Percentiles rank a stretch among this genome's conserved stretches.
These are phyloP conservation scores for Sphaerulina populicola DNA, from an alignment of 2,329 filamentous ascomycete genomes.

Conservation along the genomic window DNA sequence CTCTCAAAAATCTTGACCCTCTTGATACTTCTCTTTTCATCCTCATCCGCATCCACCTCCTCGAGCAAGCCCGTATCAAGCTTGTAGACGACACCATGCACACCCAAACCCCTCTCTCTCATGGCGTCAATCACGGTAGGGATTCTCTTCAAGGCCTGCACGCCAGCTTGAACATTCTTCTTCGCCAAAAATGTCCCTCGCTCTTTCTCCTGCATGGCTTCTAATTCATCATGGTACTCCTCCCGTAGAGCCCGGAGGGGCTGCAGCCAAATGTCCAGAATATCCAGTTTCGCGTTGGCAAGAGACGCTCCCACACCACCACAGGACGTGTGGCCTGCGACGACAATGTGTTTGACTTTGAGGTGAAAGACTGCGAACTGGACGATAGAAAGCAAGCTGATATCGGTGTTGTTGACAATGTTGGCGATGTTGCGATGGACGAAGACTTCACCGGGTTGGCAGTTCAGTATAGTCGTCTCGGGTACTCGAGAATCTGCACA, in stretches of 20 bases:
- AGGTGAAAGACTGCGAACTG: conserved; percentile 69
- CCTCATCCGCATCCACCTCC: conserved; percentile 37
- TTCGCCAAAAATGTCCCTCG: conserved; percentile 59
- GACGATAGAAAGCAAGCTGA: conserved; percentile 66
- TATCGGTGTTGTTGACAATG: conserved; percentile 64
- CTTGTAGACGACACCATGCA: conserved; percentile 74
- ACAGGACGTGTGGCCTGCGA: conserved; percentile 55
- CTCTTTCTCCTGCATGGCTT: conserved; percentile 41
- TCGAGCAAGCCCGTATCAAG: conserved; percentile 49
- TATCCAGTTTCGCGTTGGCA: conserved; percentile 50
- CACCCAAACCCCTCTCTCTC: conserved; percentile 58
- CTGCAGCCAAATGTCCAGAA: conserved; percentile 54
- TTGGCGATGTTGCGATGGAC: conserved; percentile 89
- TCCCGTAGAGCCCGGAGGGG: conserved; percentile 49
- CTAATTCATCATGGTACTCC: conserved; percentile 45
- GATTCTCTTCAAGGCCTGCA: conserved; percentile 61
- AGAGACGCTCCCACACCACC: conserved; percentile 51
- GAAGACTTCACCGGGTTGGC: conserved; percentile 76
- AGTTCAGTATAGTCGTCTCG: conserved; percentile 70
- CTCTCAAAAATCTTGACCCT: conserved; percentile 24
- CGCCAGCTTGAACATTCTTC: conserved; percentile 63
- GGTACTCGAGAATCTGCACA: conserved; percentile 80
- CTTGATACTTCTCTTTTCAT: conserved; percentile 23
- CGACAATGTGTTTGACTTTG: conserved; percentile 55
- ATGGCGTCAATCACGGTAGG: conserved; percentile 62